Percentiles rank a stretch among this genome's conserved stretches.
phyloP scores from a whole-genome alignment of 306 rosid genomes.

The Echinosophora koreensis region DNA sequence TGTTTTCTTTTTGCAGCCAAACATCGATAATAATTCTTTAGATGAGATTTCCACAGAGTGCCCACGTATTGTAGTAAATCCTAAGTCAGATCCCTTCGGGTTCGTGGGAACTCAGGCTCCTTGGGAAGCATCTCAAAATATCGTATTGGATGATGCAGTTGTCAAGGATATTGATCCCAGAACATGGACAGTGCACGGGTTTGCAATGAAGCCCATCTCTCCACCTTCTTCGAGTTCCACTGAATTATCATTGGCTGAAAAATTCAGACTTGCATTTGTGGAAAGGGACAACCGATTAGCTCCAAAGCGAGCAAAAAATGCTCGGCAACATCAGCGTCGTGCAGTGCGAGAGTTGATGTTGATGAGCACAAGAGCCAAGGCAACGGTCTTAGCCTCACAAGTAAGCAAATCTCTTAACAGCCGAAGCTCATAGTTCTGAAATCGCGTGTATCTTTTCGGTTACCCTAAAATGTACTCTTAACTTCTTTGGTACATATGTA shows the following conservation, averaged over 20 bases:
- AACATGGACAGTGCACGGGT: conserved; percentile 75
- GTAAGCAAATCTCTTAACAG: conserved; percentile 65
- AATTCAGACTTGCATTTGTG: conserved; percentile 88
- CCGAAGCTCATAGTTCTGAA: conserved; percentile 41
- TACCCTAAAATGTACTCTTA: conserved; percentile 27
- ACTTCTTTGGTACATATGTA: conserved; percentile 23
- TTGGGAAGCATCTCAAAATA: conserved; percentile 70
- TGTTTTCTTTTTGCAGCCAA: conserved; percentile 65
- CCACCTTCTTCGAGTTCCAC: conserved; percentile 46
- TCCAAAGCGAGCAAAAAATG: conserved; percentile 90
- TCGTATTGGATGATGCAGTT: conserved; percentile 60
- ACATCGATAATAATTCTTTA: conserved; percentile 68
- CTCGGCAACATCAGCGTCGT: conserved; percentile 88
- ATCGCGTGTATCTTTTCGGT: not conserved
- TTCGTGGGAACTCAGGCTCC: conserved; percentile 73
- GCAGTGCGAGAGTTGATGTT: conserved; percentile 75
- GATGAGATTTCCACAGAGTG: conserved; percentile 75
- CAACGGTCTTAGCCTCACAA: conserved; percentile 77
- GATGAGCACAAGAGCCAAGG: conserved; percentile 77
- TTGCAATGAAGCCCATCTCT: conserved; percentile 45
- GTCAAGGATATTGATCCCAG: conserved; percentile 72
- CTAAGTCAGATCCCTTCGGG: conserved; percentile 75
- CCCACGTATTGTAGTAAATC: conserved; percentile 82
- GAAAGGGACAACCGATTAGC: conserved; percentile 90
- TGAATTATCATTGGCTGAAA: conserved; percentile 88